Evolutionary conservation across 495 filamentous ascomycete genomes (phyloP).

Genomic region (Penicillium pulvis): DNA sequence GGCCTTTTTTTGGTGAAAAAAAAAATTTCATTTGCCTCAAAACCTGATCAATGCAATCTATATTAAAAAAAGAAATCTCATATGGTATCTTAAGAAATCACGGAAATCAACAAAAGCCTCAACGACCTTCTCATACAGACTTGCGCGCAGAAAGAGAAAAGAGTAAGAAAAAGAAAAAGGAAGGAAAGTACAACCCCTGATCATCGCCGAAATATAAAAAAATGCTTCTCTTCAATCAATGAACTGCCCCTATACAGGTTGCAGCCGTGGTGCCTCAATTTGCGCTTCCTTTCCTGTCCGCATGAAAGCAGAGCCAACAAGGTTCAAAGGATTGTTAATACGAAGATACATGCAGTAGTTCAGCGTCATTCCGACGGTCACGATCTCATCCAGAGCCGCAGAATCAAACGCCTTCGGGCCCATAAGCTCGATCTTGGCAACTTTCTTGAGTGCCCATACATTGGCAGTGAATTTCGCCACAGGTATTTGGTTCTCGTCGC

Average conservation of each 20-base stretch:
- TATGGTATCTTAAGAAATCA: too few species aligned
- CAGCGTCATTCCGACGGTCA: slow-evolving; percentile 25
- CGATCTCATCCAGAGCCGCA: slow-evolving; percentile 27
- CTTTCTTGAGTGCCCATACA: slow-evolving; percentile 26
- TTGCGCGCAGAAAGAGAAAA: too few species aligned
- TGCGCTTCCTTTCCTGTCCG: slow-evolving; percentile 9
- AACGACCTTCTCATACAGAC: too few species aligned
- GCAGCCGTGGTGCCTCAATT: not conserved
- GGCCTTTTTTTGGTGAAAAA: too few species aligned
- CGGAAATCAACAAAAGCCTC: too few species aligned
- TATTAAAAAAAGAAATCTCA: too few species aligned
- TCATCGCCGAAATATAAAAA: too few species aligned
- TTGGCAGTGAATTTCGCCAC: slow-evolving; percentile 23
- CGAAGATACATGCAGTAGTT: slow-evolving; percentile 19
- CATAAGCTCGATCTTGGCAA: slow-evolving; percentile 22
- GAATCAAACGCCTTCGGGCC: slow-evolving; percentile 16
- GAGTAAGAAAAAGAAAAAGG: too few species aligned
- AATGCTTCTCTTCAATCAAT: not conserved
- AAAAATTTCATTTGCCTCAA: too few species aligned
- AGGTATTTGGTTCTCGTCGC: slow-evolving; percentile 20
- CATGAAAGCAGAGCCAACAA: slow-evolving; percentile 16
- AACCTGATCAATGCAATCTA: too few species aligned
- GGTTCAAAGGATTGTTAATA: slow-evolving; percentile 16
- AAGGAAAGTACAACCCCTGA: too few species aligned
- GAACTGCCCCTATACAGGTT: not conserved